Conservation (phyloP, 2,329 filamentous ascomycete species). For the Colletotrichum scovillei region DNA sequence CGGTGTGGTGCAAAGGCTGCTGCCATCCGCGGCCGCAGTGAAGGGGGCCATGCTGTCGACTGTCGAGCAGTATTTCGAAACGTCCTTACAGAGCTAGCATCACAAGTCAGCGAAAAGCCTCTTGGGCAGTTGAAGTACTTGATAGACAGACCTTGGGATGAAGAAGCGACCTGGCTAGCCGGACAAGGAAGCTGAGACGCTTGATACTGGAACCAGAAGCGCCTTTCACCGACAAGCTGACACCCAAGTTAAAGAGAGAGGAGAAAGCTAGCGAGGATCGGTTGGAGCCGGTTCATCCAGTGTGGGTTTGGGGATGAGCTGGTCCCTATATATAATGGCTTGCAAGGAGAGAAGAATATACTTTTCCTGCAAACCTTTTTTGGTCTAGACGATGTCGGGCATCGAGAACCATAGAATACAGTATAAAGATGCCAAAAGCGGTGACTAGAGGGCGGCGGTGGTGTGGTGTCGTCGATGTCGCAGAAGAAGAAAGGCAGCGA, state of each 20-base stretch:
- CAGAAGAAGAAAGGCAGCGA: not conserved
- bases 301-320: not conserved
- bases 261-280: not conserved
- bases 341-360: not conserved
- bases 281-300: constrained; percentile 2
- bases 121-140: not conserved
- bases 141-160: not conserved
- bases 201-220: not conserved
- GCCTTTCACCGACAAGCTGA: not conserved
- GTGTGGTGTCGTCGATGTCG: not conserved
- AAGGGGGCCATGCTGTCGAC: constrained; percentile 15
- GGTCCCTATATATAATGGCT: constrained; percentile 5
- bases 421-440: not conserved
- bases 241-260: not conserved
- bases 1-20: constrained; percentile 38
- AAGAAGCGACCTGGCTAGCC: not conserved
- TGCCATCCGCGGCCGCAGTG: not conserved
- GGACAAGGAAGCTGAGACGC: not conserved
- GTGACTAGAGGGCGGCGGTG: not conserved
- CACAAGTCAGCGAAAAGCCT: not conserved
- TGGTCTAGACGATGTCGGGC: not conserved
- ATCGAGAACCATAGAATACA: not conserved
- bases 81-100: not conserved
- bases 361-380: not conserved
- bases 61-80: not conserved